Evolutionary conservation across 1,284 basidiomycete species (phyloP).

Genomic region (Rhodotorula sp.): DNA sequence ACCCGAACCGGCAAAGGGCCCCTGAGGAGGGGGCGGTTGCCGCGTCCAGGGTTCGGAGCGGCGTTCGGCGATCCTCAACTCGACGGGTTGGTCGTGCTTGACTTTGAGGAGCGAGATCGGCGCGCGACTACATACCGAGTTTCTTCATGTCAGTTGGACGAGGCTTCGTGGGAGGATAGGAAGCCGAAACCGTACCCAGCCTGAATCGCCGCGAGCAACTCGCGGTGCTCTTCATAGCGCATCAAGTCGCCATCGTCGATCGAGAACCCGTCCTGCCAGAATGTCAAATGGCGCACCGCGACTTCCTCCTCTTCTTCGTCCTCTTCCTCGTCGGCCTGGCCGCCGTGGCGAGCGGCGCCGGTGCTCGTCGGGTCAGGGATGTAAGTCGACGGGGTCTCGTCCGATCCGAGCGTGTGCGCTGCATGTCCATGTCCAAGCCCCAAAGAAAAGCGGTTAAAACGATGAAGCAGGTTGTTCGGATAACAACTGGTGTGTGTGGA

Average conservation of each 20-base stretch:
- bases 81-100: conserved; percentile 74
- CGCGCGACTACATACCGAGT: conserved; percentile 59
- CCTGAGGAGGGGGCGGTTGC: conserved; percentile 52
- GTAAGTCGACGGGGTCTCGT: conserved; percentile 69
- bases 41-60: conserved; percentile 71
- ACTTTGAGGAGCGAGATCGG: conserved; percentile 78
- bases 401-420: conserved; percentile 81
- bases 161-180: too few relatives aligned
- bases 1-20: conserved; percentile 72
- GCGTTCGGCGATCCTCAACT: conserved; percentile 75
- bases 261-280: conserved; percentile 93
- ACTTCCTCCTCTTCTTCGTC: conserved; percentile 56
- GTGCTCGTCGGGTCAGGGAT: conserved; percentile 65
- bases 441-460: too few relatives aligned
- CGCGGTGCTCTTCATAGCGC: conserved; percentile 77
- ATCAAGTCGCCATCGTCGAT: conserved; percentile 86
- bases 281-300: conserved; percentile 75
- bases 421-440: conserved; percentile 43
- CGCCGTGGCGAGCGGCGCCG: conserved; percentile 27
- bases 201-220: conserved; percentile 74
- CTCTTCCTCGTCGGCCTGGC: conserved; percentile 46
- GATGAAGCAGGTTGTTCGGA: neutral
- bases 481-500: too few relatives aligned
- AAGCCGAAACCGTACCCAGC: too few relatives aligned
- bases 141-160: too few relatives aligned